Evolutionary conservation across 495 filamentous ascomycete species (phyloP).

Genomic region (Daldinia vernicosa): DNA sequence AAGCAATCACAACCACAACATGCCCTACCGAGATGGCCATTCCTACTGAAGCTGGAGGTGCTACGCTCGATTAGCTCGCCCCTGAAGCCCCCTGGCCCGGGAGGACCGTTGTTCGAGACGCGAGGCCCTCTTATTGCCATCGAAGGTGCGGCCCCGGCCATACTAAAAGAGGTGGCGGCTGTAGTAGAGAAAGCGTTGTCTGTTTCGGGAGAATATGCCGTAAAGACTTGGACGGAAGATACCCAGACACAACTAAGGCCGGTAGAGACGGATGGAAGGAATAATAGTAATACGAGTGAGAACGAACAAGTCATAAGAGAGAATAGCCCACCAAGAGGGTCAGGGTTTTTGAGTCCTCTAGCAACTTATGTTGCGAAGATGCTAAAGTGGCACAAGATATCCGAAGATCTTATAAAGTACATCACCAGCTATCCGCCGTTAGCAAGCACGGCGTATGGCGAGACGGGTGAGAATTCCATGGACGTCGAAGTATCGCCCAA

Average conservation of each 20-base stretch:
- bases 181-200: conserved; percentile 69
- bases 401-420: conserved; percentile 69
- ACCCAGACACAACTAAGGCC: conserved; percentile 40
- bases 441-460: background rate
- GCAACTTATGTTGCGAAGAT: conserved; percentile 76
- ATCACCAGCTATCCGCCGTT: conserved; percentile 57
- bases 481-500: conserved; percentile 9
- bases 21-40: conserved; percentile 34
- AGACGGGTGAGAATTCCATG: conserved; percentile 10
- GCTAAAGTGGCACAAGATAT: conserved; percentile 74
- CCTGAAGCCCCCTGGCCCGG: conserved; percentile 57
- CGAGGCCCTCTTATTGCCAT: conserved; percentile 84
- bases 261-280: conserved; percentile 49
- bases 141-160: conserved; percentile 71
- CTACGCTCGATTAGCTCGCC: conserved; percentile 51
- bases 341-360: conserved; percentile 52
- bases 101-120: conserved; percentile 53
- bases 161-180: conserved; percentile 64
- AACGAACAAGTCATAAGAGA: conserved; percentile 20
- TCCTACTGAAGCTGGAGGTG: conserved; percentile 46
- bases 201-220: conserved; percentile 65
- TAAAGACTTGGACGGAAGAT: conserved; percentile 62
- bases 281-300: conserved; percentile 28
- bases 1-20: conserved; percentile 27
- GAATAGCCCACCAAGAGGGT: conserved; percentile 6